These are phyloP conservation scores for Cupressus sempervirens DNA, from an alignment of 75 land plant species.

Conservation along the genomic window DNA sequence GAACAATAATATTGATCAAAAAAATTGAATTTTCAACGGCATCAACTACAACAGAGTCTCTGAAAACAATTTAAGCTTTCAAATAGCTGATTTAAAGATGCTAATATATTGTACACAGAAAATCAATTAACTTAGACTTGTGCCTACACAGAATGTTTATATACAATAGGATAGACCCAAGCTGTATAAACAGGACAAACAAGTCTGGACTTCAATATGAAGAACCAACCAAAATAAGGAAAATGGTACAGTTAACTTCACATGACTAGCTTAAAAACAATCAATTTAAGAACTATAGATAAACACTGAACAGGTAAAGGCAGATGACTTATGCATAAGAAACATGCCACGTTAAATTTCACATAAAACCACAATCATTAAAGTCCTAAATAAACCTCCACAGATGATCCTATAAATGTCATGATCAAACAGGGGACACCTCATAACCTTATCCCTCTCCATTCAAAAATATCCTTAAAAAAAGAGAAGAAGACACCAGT, in stretches of 20 bases:
- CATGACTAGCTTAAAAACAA: not conserved
- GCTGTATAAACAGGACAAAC: not conserved
- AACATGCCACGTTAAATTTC: not conserved
- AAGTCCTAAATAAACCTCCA: not conserved
- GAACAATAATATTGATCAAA: slow-evolving; percentile 9
- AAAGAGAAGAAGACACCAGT: not conserved
- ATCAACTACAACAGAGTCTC: not conserved
- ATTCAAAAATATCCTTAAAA: not conserved
- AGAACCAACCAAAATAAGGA: not conserved
- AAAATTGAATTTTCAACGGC: slow-evolving; percentile 14
- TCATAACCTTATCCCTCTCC: not conserved
- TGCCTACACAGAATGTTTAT: not conserved
- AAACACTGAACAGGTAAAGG: not conserved
- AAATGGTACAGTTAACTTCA: not conserved
- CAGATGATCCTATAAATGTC: not conserved
- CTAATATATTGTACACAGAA: not conserved
- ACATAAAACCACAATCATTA: not conserved
- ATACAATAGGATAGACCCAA: not conserved
- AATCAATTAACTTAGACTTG: not conserved
- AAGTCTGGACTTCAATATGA: not conserved
- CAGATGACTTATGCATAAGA: not conserved
- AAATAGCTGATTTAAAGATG: not conserved
- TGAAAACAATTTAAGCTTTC: not conserved
- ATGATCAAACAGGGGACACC: not conserved
- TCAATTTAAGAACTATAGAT: not conserved